A percentile compares a stretch with the other conserved stretches of the same genome.
Conservation (phyloP, 805 yeast genomes). For the Sugiyamaella marilandica region DNA sequence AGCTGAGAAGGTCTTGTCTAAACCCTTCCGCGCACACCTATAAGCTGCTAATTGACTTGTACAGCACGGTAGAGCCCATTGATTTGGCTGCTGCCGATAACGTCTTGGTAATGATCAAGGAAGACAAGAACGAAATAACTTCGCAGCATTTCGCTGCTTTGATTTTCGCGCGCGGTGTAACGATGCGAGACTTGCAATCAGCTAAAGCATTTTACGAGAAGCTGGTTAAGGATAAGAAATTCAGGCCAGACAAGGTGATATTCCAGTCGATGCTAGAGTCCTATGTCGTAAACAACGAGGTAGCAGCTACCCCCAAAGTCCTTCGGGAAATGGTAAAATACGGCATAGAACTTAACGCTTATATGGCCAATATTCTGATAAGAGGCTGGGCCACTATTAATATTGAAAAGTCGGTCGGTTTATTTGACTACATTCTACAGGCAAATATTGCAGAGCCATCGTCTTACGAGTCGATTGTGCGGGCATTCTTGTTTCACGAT, state of each 20-base stretch:
- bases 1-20: conserved; percentile 27
- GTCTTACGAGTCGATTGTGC: conserved; percentile 32
- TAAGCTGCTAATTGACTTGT: conserved; percentile 37
- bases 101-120: conserved; percentile 31
- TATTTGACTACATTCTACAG: conserved; percentile 27
- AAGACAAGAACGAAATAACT: conserved; percentile 27
- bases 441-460: conserved; percentile 31
- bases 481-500: conserved; percentile 29
- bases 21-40: conserved; percentile 38
- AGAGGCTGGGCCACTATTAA: conserved; percentile 34
- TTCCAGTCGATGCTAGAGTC: conserved; percentile 39
- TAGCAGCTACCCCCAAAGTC: conserved; percentile 29
- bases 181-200: conserved; percentile 29
- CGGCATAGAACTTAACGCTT: conserved; percentile 30
- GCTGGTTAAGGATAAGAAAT: conserved; percentile 27
- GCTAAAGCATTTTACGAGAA: conserved; percentile 34
- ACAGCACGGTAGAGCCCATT: conserved; percentile 30
- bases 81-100: conserved; percentile 34
- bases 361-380: conserved; percentile 33
- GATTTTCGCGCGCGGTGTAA: conserved; percentile 37
- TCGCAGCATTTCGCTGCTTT: conserved; percentile 37
- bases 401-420: conserved; percentile 23
- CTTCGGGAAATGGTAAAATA: conserved; percentile 32
- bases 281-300: conserved; percentile 32
- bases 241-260: conserved; percentile 35